Conservation (phyloP, 2,329 filamentous ascomycete species). For the Penicillium sp. region DNA sequence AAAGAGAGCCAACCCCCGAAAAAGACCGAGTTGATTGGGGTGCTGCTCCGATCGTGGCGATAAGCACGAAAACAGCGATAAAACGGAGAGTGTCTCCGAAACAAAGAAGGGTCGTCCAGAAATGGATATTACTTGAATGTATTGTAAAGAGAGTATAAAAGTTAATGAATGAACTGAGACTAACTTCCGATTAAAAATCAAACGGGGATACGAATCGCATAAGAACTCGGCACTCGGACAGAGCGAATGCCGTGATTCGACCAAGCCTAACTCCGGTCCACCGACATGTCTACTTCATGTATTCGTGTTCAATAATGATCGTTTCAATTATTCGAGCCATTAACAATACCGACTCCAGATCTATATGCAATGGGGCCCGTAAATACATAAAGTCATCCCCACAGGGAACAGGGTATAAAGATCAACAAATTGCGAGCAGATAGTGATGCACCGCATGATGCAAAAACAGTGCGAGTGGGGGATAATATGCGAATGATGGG, state of each 20-base stretch:
- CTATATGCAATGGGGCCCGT: constrained; percentile 15
- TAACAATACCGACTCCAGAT: constrained; percentile 10
- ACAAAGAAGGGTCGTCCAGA: not conserved
- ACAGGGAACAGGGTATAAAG: constrained; percentile 13
- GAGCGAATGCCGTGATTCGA: constrained; percentile 7
- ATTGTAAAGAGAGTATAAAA: not conserved
- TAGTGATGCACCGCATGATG: constrained; percentile 2
- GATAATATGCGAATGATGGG: too few species aligned
- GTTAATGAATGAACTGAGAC: not conserved
- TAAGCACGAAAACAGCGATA: constrained; percentile 15
- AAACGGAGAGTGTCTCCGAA: constrained; percentile 5
- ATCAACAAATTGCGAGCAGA: constrained; percentile 1
- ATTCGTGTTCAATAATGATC: not conserved
- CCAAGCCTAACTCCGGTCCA: constrained; percentile 5
- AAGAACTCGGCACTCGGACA: constrained; percentile 8
- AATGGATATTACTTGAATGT: not conserved
- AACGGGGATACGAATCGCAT: not conserved
- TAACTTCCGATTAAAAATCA: constrained; percentile 16
- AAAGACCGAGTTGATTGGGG: not conserved
- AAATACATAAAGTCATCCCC: constrained; percentile 12
- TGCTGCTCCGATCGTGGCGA: constrained; percentile 17
- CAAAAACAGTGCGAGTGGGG: not conserved
- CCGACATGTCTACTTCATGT: not conserved
- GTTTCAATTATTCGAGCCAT: constrained; percentile 1
- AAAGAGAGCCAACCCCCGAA: not conserved